These are phyloP conservation scores for Candida berthetii DNA, from an alignment of 805 yeast genomes.

Conservation along the genomic window DNA sequence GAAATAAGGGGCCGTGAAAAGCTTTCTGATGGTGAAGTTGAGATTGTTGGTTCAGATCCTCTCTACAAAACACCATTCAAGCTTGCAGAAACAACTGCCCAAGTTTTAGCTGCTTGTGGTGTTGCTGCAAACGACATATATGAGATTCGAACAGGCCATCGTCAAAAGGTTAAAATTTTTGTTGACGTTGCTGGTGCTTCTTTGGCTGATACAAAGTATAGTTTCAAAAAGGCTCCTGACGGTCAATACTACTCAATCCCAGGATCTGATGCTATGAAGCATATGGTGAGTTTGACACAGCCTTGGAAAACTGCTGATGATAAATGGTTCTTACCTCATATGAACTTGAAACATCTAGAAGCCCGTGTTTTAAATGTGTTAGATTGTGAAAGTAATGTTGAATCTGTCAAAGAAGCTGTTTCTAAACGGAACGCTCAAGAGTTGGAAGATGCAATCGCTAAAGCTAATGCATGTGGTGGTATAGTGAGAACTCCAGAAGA, in stretches of 20 bases:
- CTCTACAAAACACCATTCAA: background rate
- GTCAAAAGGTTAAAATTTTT: background rate
- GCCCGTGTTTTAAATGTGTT: background rate
- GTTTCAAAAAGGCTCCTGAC: background rate
- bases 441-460: background rate
- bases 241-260: background rate
- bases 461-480: background rate
- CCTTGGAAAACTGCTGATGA: background rate
- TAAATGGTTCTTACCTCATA: constrained; percentile 1
- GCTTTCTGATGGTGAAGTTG: background rate
- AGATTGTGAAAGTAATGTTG: background rate
- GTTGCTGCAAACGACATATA: background rate
- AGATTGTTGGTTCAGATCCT: background rate
- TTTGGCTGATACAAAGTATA: background rate
- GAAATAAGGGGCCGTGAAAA: background rate
- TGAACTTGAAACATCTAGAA: background rate
- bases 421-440: background rate
- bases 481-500: background rate
- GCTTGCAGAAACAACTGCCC: background rate
- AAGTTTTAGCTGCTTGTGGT: constrained; percentile 1
- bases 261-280: background rate
- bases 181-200: background rate
- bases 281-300: background rate
- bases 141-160: background rate
- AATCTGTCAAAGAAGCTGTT: background rate